A percentile compares a stretch with the other conserved stretches of the same genome.
Evolutionary conservation across 805 yeast species (phyloP).

Genomic region (Yamadazyma scolyti): DNA sequence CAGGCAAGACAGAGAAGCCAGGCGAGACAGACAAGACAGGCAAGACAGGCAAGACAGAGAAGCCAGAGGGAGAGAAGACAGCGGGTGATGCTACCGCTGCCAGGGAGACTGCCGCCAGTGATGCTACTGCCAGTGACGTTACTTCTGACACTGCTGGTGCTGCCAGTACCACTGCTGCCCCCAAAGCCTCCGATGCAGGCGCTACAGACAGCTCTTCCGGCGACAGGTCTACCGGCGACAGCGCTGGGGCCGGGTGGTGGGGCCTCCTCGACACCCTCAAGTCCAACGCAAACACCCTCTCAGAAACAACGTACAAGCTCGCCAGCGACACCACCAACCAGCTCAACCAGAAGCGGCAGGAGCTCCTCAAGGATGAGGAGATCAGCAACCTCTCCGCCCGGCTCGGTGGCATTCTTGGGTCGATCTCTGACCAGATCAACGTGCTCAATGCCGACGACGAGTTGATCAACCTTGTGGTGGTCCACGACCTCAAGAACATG

Average conservation of each 20-base stretch:
- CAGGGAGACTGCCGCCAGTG: neutral
- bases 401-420: slow-evolving; percentile 29
- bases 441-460: slow-evolving; percentile 51
- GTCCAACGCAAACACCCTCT: slow-evolving; percentile 43
- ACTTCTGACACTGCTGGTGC: slow-evolving; percentile 2
- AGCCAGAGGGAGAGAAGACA: slow-evolving; percentile 9
- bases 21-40: slow-evolving; percentile 1
- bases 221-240: too few relatives aligned
- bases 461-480: slow-evolving; percentile 40
- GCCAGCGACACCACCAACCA: slow-evolving; percentile 45
- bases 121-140: too few relatives aligned
- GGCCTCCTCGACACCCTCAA: too few relatives aligned
- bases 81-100: neutral
- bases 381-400: slow-evolving; percentile 23
- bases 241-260: too few relatives aligned
- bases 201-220: slow-evolving; percentile 3
- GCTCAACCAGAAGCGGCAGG: slow-evolving; percentile 36
- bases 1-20: slow-evolving; percentile 11
- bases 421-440: slow-evolving; percentile 40
- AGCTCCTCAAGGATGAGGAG: slow-evolving; percentile 21
- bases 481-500: slow-evolving; percentile 63
- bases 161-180: neutral
- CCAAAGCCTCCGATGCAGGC: neutral
- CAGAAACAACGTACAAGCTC: slow-evolving; percentile 49
- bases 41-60: slow-evolving; percentile 15